Evolutionary conservation across 106 monocot genomes (phyloP).

Genomic region (Phalaenopsis aphrodite): DNA sequence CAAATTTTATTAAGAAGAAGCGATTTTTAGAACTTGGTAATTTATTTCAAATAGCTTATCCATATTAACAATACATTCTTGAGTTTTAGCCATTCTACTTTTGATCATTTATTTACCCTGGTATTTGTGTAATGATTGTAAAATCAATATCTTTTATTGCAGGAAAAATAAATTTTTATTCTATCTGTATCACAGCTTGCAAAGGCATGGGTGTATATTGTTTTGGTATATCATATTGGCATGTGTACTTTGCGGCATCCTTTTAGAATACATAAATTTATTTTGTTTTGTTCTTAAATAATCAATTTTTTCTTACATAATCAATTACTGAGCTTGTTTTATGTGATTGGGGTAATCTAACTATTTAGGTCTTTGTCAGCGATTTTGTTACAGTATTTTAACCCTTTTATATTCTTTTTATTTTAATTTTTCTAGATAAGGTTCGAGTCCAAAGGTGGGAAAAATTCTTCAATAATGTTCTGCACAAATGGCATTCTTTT

Average conservation of each 20-base stretch:
- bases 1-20: neutral
- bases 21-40: neutral
- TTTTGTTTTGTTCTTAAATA: neutral
- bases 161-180: neutral
- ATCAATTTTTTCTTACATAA: neutral
- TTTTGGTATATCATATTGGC: neutral
- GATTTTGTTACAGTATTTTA: neutral
- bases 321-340: neutral
- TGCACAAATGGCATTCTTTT: conserved; percentile 93
- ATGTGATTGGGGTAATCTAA: neutral
- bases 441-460: conserved; percentile 86
- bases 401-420: neutral
- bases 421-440: conserved; percentile 52
- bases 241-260: neutral
- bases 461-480: conserved; percentile 88
- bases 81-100: neutral
- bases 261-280: neutral
- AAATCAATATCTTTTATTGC: neutral
- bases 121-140: neutral
- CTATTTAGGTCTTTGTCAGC: neutral
- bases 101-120: neutral
- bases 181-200: neutral
- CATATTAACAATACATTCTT: neutral
- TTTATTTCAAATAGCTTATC: neutral
- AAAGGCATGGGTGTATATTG: neutral